phyloP scores from a whole-genome alignment of 768 basidiomycete species.

The Trametes elegans region DNA sequence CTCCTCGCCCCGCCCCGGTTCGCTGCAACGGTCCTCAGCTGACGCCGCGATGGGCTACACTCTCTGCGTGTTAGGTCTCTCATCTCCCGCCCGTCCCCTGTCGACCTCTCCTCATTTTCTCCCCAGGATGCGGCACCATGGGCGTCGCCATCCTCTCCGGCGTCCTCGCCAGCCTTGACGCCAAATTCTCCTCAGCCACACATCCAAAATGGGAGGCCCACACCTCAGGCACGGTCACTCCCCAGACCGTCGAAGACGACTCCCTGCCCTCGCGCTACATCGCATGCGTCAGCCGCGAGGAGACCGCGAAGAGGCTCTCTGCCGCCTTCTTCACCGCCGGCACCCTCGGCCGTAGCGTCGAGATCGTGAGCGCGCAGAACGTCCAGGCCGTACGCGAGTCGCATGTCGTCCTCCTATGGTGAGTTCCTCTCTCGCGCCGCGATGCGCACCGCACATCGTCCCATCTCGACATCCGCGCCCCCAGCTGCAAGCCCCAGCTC shows the following conservation, averaged over 20 bases:
- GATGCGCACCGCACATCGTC: background rate
- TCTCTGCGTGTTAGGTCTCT: conserved; percentile 76
- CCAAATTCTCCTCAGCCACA: conserved; percentile 31
- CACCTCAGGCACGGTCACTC: conserved; percentile 73
- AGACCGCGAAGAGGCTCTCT: conserved; percentile 67
- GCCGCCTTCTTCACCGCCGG: conserved; percentile 59
- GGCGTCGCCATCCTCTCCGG: conserved; percentile 94
- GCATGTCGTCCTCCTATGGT: conserved; percentile 91
- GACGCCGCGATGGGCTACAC: conserved; percentile 80
- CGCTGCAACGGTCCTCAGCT: conserved; percentile 9
- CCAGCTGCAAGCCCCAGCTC: conserved; percentile 94
- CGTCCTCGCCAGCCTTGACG: conserved; percentile 78
- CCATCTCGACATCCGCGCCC: too few species aligned
- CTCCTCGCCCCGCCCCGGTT: background rate
- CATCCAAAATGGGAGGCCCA: conserved; percentile 63
- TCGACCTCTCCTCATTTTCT: conserved; percentile 21
- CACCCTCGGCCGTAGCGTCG: conserved; percentile 59
- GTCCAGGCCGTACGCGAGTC: conserved; percentile 66
- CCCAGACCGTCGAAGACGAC: conserved; percentile 55
- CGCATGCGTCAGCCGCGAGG: conserved; percentile 81
- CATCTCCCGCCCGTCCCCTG: conserved; percentile 8
- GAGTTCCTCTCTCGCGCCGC: conserved; percentile 24
- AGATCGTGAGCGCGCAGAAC: conserved; percentile 71
- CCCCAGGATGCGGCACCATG: conserved; percentile 95
- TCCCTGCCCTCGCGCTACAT: conserved; percentile 77